Base-by-base conservation (phyloP, 495 filamentous ascomycete species). In the Geopyxis carbonaria region DNA sequence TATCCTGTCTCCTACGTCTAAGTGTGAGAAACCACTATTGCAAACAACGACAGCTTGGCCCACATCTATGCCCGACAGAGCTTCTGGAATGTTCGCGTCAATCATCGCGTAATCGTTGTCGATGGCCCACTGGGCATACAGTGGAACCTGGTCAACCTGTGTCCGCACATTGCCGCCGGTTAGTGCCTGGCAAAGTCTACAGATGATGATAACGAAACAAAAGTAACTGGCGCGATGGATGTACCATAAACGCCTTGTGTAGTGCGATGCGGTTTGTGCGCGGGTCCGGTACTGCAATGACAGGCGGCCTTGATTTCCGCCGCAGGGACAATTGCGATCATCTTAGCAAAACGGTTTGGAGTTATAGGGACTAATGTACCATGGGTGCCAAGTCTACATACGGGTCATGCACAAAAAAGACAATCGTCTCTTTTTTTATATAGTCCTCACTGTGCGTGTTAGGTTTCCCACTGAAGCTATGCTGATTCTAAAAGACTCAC, bases 21-120 rank as follows among this genome's bases (percentile, higher is more conserved):
- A n/a, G n/a, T n/a, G n/a, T n/a, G n/a, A n/a, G n/a, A n/a, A n/a
- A n/a, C n/a, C n/a, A n/a, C n/a, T n/a, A n/a, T n/a, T n/a, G n/a
- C n/a, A n/a, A n/a, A n/a, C n/a, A n/a, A 5, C 65, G 31, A 0
- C 52, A 45, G 22, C 1, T 8, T 22, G 15, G 7, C 55, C 44
- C 60, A 75, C 71, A 46, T 70, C 68, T 2, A 60, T 46, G 11
- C 60, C 59, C 2, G 73, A 75, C 22, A 81, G 61, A 45, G 76
- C 69, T 44, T 75, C 75, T 0, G 86, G 87, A 13, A 95, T 69
- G 43, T 93, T 95, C 18, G 89, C 73, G 50, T 97, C 89, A 22
- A 95, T 70, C 21, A 97, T 68, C 0, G 70, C 81, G 51, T 78
- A 93, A 15, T 67, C 73, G 31, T 79, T 70, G 10, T 65, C 59